Evolutionary conservation across 306 rosid species (phyloP), one percentile per base, ranked within the genome.

Genomic region (Sicyos baderoa): DNA sequence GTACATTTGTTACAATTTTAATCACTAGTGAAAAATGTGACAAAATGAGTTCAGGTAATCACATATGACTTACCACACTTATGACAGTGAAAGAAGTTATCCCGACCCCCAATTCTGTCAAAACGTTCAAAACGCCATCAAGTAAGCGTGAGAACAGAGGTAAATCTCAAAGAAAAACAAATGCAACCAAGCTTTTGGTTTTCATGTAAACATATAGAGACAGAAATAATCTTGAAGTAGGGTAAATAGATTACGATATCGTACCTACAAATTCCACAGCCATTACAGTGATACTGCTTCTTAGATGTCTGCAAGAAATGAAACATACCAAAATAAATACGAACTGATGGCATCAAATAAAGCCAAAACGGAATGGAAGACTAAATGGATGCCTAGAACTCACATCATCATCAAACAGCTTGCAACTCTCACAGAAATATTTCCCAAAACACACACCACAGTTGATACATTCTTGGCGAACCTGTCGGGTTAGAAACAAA

Each of bases 201-300:
- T 42, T 21, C 12, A 11, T 44, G 53, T n/a, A n/a, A n/a, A n/a
- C n/a, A 59, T 59, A 27, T 15, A 17, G 65, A 59, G n/a, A 7
- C 14, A 47, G 71, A 13, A 7, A 7, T 66, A 54, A 21, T 60
- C 7, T 63, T 60, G 0, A 37, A 59, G 40, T 16, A 52, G 44
- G 64, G 54, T 50, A 7, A 32, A 68, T 21, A 40, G 58, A 32
- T 11, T 21, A 25, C 50, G 37, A 40, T 56, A 57, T 18, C 60
- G 23, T 86, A 92, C 96, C 96, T 89, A 86, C 97, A 92, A 72
- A 92, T 89, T 23, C 93, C 96, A 63, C 96, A 92, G 53, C 95
- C 96, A 79, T 9, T 69, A 80, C 96, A 92, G 71, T 92, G 97
- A 68, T 87, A 89, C 57, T 92, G 96, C 68, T 76, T 76, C 88